A percentile compares a stretch with the other conserved stretches of the same genome.
Evolutionary conservation across 352 stramenopile species (phyloP).

Genomic region (Peronospora tabacina): DNA sequence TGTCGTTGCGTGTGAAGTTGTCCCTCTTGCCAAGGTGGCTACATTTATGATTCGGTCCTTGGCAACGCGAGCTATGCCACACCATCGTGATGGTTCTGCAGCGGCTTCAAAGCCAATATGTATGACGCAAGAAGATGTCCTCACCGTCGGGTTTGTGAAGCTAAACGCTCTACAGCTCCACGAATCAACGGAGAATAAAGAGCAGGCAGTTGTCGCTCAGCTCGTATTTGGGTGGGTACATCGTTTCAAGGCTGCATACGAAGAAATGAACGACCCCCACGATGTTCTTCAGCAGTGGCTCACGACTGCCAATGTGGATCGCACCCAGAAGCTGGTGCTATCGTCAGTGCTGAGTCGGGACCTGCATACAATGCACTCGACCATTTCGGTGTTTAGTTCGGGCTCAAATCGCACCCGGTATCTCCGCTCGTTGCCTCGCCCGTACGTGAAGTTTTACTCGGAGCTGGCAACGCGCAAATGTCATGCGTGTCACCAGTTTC

Average conservation of each 20-base stretch:
- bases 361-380: constrained; percentile 71
- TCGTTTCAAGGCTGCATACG: constrained; percentile 63
- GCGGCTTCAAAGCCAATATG: constrained; percentile 48
- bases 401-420: constrained; percentile 61
- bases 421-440: constrained; percentile 55
- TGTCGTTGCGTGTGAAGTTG: constrained; percentile 64
- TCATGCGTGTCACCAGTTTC: constrained; percentile 66
- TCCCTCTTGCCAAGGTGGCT: constrained; percentile 60
- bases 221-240: constrained; percentile 52
- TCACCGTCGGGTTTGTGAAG: constrained; percentile 44
- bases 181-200: constrained; percentile 7
- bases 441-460: constrained; percentile 84
- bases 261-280: constrained; percentile 71
- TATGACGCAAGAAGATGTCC: constrained; percentile 42
- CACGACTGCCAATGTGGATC: constrained; percentile 47
- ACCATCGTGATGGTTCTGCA: constrained; percentile 9
- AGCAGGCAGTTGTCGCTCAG: constrained; percentile 21
- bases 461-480: constrained; percentile 78
- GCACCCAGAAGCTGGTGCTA: constrained; percentile 27
- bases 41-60: constrained; percentile 57
- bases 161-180: constrained; percentile 16
- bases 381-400: constrained; percentile 62
- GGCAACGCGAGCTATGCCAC: constrained; percentile 7
- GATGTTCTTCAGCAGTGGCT: constrained; percentile 70
- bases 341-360: constrained; percentile 47